Evolutionary conservation across 2,329 filamentous ascomycete species (phyloP), one percentile per base, ranked within the genome.

Genomic region (Ampelomyces quisqualis): DNA sequence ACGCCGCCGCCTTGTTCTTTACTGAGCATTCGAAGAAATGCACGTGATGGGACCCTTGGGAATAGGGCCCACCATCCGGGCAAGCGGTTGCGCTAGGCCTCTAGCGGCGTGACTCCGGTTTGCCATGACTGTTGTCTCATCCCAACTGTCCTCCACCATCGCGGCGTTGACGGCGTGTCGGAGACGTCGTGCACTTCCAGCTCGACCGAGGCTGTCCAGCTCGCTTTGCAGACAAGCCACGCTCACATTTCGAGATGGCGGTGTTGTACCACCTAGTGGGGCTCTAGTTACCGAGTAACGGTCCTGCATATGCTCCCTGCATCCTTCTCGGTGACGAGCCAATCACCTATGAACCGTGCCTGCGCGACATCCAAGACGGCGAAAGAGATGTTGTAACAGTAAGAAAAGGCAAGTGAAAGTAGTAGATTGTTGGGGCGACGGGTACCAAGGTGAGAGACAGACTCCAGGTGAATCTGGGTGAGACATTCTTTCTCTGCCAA

Each of bases 1-100:
- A n/a, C n/a, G n/a, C 21, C 11, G 13, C n/a, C 21, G 5, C 7
- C 15, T 31, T n/a, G 29, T 6, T 10, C 17, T n/a, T 17, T 18
- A 19, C n/a, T 24, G 7, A 11, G 11, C 18, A n/a, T 7, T 10
- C 29, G 14, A 20, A 10, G n/a, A 18, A 5, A 10, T 17, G 29
- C n/a, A 11, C 7, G 7, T 31, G 28, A 35, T 30, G 31, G 32
- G 38, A 32, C 38, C 32, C 36, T 30, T 38, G 28, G 28, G 3
- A 10, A 5, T 7, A 3, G n/a, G 11, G 23, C 38, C 47, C 47
- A 41, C 45, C 40, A 15, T 5, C 31, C 20, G 37, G 47, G 30
- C 36, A 36, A 40, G 34, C 34, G 37, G 13, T 4, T 8, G 9
- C 38, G 32, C 26, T 27, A 48, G 38, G 5, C n/a, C 14, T 20